These are phyloP conservation scores for Saccharomycopsis crataegensis DNA, from an alignment of 1,139 yeast genomes.

Conservation along the genomic window DNA sequence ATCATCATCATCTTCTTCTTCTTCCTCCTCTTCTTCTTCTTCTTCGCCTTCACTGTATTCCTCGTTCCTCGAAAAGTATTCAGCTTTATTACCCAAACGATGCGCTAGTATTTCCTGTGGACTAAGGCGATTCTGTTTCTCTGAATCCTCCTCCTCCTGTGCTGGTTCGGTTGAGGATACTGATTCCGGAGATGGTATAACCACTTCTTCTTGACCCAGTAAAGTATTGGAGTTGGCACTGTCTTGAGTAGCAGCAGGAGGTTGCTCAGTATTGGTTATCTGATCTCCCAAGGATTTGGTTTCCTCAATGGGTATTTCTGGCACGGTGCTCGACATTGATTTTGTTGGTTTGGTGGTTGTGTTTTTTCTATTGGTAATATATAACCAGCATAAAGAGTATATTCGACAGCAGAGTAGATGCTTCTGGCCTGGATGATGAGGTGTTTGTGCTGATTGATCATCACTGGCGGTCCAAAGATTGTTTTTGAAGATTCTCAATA, in stretches of 20 bases:
- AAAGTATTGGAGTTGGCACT: not conserved
- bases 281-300: not conserved
- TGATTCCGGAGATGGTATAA: slow-evolving; percentile 12
- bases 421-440: no score
- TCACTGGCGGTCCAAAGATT: no score
- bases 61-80: not conserved
- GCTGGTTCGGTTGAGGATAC: slow-evolving; percentile 8
- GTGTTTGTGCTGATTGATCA: no score
- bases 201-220: not conserved
- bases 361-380: no score
- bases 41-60: slow-evolving; percentile 1
- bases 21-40: slow-evolving; percentile 9
- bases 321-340: not conserved
- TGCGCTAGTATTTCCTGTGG: not conserved
- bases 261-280: not conserved
- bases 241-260: not conserved
- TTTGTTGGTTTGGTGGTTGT: no score
- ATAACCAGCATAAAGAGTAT: no score
- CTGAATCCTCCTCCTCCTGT: not conserved
- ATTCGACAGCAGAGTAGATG: no score
- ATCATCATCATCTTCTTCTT: slow-evolving; percentile 3
- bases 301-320: not conserved
- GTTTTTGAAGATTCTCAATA: no score
- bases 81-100: not conserved
- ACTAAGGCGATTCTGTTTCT: not conserved